Percentiles rank a stretch among this genome's conserved stretches.
Conservation (phyloP, 1,284 basidiomycete species). For the Leccinum solheimii region DNA sequence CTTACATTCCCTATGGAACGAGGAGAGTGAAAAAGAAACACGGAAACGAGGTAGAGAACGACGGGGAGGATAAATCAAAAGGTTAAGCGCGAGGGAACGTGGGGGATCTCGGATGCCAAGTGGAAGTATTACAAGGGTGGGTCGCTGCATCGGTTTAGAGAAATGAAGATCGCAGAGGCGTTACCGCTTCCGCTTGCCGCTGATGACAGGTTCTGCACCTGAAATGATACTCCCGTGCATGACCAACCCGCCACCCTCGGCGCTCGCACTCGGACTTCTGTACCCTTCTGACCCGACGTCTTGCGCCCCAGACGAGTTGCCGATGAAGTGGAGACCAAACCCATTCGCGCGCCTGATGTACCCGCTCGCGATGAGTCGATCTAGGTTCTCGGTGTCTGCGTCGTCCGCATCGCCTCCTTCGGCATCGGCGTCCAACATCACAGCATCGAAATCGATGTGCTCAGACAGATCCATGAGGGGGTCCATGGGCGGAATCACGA, state of each 20-base stretch:
- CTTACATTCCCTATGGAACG: constrained; percentile 20
- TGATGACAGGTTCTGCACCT: constrained; percentile 30
- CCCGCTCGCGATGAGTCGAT: constrained; percentile 3
- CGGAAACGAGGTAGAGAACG: background rate
- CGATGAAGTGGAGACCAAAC: constrained; percentile 20
- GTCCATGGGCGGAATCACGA: constrained; percentile 15
- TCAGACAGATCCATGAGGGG: constrained; percentile 12
- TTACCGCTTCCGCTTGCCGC: constrained; percentile 48
- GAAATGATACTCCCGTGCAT: constrained; percentile 4
- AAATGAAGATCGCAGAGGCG: background rate
- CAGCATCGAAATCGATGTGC: constrained; percentile 25
- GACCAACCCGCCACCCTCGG: constrained; percentile 17
- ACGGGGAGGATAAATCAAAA: background rate
- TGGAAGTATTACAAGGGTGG: background rate
- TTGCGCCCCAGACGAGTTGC: constrained; percentile 13
- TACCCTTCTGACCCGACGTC: constrained; percentile 32
- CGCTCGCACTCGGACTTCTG: constrained; percentile 28
- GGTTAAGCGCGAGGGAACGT: background rate
- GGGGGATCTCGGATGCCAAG: background rate
- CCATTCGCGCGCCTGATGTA: constrained; percentile 1
- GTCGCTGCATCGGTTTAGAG: background rate
- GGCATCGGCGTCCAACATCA: constrained; percentile 28
- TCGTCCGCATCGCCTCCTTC: constrained; percentile 12
- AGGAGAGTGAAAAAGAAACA: background rate
- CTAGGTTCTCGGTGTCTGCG: constrained; percentile 11